Base-by-base conservation (phyloP, 306 rosid genomes). In the Trifolium fragiferum region DNA sequence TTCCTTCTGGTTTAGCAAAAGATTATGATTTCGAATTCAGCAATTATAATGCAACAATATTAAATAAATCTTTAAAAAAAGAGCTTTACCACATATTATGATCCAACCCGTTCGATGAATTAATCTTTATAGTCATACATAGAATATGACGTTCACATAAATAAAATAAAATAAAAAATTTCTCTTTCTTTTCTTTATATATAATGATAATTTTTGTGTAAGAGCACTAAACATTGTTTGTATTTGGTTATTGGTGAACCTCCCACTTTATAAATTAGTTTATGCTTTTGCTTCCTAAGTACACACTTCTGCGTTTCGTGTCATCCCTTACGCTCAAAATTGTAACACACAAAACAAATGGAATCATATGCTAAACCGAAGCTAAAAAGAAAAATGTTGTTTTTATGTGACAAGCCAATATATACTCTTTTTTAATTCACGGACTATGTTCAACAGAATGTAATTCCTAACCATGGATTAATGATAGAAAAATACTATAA, bases 341-440 rank as follows among this genome's bases (percentile, higher is more conserved):
- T 71, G 25, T 73, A 41, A 32, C 70, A 21, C 43, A 65, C 10
- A 68, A 65, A 80, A 80, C 80, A 73, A 73, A 51, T 57, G 51
- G 87, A 80, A 84, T 84, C 87, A 74, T 73, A 81, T 84, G 66
- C 85, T 77, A 74, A 67, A 63, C 69, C 73, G 73, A 81, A 77
- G 57, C 80, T 50, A 35, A 60, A 64, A 62, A 72, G 20, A 37
- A 35, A 63, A 63, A 37, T 38, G 2, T 8, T 72, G 71, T 66
- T 72, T 66, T 41, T 46, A 15, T 43, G 62, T 76, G 77, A 70
- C 82, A 69, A 58, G 58, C 64, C 50, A 27, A 67, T 62, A 68
- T 68, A 69, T 72, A 50, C 65, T 19, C 68, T 63, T 66, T 76
- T 80, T 53, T 61, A 84, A 84, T 72, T 81, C 72, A 70, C 7